Evolutionary conservation across 495 filamentous ascomycete species (phyloP).

Genomic region (Immersiella caudata): DNA sequence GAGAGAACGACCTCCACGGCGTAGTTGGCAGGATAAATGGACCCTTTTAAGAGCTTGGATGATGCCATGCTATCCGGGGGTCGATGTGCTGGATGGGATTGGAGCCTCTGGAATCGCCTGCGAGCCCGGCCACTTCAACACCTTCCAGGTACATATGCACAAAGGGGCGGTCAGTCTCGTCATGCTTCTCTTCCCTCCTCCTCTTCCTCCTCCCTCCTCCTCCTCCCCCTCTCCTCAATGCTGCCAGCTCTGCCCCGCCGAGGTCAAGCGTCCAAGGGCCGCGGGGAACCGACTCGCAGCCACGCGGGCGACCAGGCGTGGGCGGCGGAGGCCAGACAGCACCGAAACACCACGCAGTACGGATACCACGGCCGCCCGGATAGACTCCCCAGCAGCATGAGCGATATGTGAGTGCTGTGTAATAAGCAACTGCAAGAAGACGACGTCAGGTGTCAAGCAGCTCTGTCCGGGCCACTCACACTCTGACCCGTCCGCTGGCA

Average conservation of each 20-base stretch:
- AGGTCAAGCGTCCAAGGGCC: neutral
- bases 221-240: neutral
- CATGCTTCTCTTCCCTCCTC: too few species aligned
- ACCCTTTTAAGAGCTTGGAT: conserved; percentile 27
- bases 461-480: neutral
- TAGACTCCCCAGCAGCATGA: conserved; percentile 22
- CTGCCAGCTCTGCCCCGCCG: neutral
- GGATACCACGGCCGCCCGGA: conserved; percentile 24
- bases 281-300: neutral
- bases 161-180: neutral
- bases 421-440: neutral
- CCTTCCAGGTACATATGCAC: neutral
- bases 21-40: conserved; percentile 31
- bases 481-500: conserved; percentile 12
- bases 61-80: conserved; percentile 20
- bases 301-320: neutral
- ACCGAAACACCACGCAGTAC: conserved; percentile 27
- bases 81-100: conserved; percentile 9
- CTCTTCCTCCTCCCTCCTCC: neutral
- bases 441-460: conserved; percentile 11
- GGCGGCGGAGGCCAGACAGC: conserved; percentile 24
- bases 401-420: neutral
- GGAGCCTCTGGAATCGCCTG: conserved; percentile 12
- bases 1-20: conserved; percentile 10
- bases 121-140: neutral